Evolutionary conservation across 1,284 basidiomycete species (phyloP), one percentile per base, ranked within the genome.

Genomic region (Phenoliferia sp.): DNA sequence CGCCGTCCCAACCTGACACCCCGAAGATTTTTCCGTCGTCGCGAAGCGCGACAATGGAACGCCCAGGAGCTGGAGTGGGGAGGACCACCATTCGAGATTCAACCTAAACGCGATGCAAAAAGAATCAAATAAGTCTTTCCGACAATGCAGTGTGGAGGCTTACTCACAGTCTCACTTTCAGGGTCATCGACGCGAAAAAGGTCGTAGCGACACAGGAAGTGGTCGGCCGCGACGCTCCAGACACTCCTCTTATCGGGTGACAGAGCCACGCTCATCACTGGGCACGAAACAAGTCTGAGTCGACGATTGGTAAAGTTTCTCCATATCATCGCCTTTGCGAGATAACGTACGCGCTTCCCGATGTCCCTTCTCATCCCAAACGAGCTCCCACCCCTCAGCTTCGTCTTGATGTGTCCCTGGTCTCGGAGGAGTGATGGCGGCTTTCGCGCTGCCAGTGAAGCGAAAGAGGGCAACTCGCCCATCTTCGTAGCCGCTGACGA

Each of bases 1-100:
- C 50, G 29, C 74, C 73, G 34, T 76, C 73, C 75, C 75, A 76
- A 0, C 74, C 74, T 2, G 70, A 69, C 2, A 68, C 69, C 2
- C 71, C 75, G 10, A 76, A 36, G n/a, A 76, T 54, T 19, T 64
- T 65, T 1, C 68, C 71, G 28, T 75, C 73, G 28, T 65, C 62
- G 1, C 74, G 44, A 0, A 73, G 62, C 1, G 44, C 63, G 10
- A 75, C 31, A 1, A 31, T 57, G 17, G 69, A 62, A 22, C 60
- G 60, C 9, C 60, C 60, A 17, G 60, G 44, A 10, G 44, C 26
- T 3, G 54, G 54, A 10, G 54, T 56, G 5, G 39, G 39, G 39
- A 44, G 39, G 15, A 22, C 39, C 15, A 44, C 39, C 39, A 44
- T 12, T 44, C 39, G 39, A 15, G 39, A 44, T 22, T 12, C 22